Evolutionary conservation across 371 early-diverging fungal species (phyloP).

Genomic region (Zychaea mexicana): DNA sequence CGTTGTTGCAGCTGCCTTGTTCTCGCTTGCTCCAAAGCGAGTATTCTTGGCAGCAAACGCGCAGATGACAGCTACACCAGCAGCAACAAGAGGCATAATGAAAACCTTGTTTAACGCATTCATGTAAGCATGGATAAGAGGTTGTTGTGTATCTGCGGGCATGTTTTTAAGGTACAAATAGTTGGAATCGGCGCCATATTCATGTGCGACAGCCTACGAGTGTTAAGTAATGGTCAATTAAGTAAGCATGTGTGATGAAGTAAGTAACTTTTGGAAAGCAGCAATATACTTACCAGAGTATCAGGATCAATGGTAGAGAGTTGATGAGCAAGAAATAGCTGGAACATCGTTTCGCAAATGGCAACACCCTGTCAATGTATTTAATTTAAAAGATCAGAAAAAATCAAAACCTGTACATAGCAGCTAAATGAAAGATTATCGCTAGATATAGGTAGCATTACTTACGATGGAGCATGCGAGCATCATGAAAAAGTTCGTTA

Average conservation of each 20-base stretch:
- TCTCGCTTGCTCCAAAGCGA: slow-evolving; percentile 23
- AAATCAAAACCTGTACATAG: too few species aligned
- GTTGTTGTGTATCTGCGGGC: slow-evolving; percentile 31
- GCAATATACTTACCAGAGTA: neutral
- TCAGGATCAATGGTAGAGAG: neutral
- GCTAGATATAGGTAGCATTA: neutral
- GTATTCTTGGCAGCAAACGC: slow-evolving; percentile 42
- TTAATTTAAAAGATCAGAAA: neutral
- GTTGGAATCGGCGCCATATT: slow-evolving; percentile 31
- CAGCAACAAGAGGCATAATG: slow-evolving; percentile 3
- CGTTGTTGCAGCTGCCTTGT: neutral
- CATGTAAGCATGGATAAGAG: slow-evolving; percentile 44
- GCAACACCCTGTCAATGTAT: slow-evolving; percentile 25
- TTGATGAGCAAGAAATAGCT: slow-evolving; percentile 2
- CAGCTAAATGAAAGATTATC: neutral
- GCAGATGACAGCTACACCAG: slow-evolving; percentile 8
- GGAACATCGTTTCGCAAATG: slow-evolving; percentile 33
- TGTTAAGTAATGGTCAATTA: too few species aligned
- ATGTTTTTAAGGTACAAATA: slow-evolving; percentile 27
- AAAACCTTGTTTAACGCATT: neutral
- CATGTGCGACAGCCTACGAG: slow-evolving; percentile 12
- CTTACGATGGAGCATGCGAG: slow-evolving; percentile 33
- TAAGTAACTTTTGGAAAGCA: too few species aligned
- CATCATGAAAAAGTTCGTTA: slow-evolving; percentile 40
- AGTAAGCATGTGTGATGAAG: too few species aligned